A percentile compares a stretch with the other conserved stretches of the same genome.
phyloP scores from a whole-genome alignment of 306 rosid genomes.

The Astragalus membranaceus region DNA sequence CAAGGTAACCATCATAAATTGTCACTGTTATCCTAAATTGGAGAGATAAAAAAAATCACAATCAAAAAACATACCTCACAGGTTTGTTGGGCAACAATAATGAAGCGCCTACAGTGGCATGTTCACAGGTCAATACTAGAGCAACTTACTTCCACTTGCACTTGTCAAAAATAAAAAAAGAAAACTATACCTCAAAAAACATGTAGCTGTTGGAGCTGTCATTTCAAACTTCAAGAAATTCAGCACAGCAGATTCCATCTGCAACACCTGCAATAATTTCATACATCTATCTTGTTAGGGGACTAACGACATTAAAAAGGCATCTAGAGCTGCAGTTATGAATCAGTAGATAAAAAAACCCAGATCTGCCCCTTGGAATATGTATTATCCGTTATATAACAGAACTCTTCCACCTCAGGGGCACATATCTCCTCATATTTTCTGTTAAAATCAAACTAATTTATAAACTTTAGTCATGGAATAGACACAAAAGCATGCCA shows the following conservation, averaged over 20 bases:
- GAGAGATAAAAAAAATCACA: background rate
- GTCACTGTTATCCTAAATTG: background rate
- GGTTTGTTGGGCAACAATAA: slow-evolving; percentile 39
- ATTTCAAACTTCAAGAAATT: slow-evolving; percentile 77
- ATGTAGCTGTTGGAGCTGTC: slow-evolving; percentile 82
- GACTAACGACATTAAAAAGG: background rate
- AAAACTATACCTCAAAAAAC: slow-evolving; percentile 58
- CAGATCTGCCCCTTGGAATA: slow-evolving; percentile 71
- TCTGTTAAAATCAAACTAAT: slow-evolving; percentile 33
- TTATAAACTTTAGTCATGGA: background rate
- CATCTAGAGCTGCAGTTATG: background rate
- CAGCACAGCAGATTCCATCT: slow-evolving; percentile 84
- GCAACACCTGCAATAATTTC: slow-evolving; percentile 51
- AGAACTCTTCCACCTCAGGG: slow-evolving; percentile 83
- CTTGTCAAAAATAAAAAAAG: slow-evolving; percentile 5
- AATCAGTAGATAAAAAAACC: background rate
- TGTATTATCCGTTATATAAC: slow-evolving; percentile 82
- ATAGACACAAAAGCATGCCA: background rate
- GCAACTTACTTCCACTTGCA: background rate
- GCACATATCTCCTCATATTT: slow-evolving; percentile 91
- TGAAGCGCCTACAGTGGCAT: slow-evolving; percentile 44
- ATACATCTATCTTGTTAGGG: background rate
- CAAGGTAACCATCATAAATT: background rate
- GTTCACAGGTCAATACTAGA: slow-evolving; percentile 24
- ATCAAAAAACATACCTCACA: slow-evolving; percentile 37